Evolutionary conservation across 2,329 filamentous ascomycete genomes (phyloP).

Genomic region (Cordyceps farinosa): DNA sequence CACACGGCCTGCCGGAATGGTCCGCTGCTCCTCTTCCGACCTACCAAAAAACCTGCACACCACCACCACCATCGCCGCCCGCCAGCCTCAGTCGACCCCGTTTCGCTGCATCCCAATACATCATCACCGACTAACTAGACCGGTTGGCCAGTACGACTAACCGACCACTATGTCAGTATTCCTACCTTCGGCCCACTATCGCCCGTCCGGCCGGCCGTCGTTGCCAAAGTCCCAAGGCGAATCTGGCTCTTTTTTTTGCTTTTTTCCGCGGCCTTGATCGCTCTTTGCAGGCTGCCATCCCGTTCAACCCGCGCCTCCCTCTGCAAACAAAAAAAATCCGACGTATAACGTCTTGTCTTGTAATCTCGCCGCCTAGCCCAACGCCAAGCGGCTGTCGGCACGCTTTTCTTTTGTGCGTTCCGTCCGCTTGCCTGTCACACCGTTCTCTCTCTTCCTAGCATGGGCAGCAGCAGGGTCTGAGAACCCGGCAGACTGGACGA

Average conservation of each 20-base stretch:
- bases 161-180: neutral
- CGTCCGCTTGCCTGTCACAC: neutral
- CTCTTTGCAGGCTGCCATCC: neutral
- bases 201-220: neutral
- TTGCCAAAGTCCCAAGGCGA: neutral
- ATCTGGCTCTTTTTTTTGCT: neutral
- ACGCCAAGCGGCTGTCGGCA: neutral
- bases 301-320: neutral
- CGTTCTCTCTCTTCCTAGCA: neutral
- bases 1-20: constrained; percentile 9
- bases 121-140: neutral
- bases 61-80: neutral
- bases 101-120: neutral
- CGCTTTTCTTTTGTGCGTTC: neutral
- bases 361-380: neutral
- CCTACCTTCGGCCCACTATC: neutral
- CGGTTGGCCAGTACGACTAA: too few species aligned
- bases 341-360: constrained; percentile 1
- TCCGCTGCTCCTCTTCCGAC: constrained; percentile 13
- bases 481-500: constrained; percentile 11
- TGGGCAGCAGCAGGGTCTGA: neutral
- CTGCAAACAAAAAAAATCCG: neutral
- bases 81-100: constrained; percentile 10
- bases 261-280: neutral
- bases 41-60: too few species aligned